A percentile compares a stretch with the other conserved stretches of the same genome.
Conservation (phyloP, 257 asterid species). For the Solanum infundibuliforme region DNA sequence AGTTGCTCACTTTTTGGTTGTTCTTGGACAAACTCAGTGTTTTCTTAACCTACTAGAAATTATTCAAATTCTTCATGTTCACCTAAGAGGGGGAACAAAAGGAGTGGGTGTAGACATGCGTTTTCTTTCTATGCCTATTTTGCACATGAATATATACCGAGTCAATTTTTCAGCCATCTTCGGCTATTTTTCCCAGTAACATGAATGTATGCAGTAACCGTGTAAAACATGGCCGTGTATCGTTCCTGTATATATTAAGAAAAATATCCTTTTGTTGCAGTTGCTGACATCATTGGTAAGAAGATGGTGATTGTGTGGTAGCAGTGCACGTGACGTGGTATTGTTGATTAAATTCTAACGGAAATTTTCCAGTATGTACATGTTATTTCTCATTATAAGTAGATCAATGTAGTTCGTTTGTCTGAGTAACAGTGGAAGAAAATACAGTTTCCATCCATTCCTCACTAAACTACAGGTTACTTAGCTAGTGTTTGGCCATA, state of each 20-base stretch:
- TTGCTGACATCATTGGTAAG: conserved; percentile 77
- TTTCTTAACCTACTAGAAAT: not conserved
- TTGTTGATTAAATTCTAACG: not conserved
- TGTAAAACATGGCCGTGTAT: not conserved
- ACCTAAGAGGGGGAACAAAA: not conserved
- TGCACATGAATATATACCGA: not conserved
- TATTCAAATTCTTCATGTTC: not conserved
- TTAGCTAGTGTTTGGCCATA: not conserved
- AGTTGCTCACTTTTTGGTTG: not conserved
- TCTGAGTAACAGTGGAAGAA: not conserved
- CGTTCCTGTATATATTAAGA: not conserved
- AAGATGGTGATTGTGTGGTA: conserved; percentile 50
- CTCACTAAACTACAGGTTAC: not conserved
- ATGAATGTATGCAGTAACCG: not conserved
- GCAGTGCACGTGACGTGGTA: not conserved
- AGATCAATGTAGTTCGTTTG: not conserved
- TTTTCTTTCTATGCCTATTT: not conserved
- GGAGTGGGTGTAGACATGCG: not conserved
- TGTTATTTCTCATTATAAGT: not conserved
- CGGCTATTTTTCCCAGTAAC: not conserved
- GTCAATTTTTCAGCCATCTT: not conserved
- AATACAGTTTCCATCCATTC: not conserved
- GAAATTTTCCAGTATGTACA: conserved; percentile 5
- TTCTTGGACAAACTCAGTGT: not conserved
- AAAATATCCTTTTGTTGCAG: conserved; percentile 32